These are phyloP conservation scores for Melanogaster broomeanus DNA, from an alignment of 768 basidiomycete species.

Conservation along the genomic window DNA sequence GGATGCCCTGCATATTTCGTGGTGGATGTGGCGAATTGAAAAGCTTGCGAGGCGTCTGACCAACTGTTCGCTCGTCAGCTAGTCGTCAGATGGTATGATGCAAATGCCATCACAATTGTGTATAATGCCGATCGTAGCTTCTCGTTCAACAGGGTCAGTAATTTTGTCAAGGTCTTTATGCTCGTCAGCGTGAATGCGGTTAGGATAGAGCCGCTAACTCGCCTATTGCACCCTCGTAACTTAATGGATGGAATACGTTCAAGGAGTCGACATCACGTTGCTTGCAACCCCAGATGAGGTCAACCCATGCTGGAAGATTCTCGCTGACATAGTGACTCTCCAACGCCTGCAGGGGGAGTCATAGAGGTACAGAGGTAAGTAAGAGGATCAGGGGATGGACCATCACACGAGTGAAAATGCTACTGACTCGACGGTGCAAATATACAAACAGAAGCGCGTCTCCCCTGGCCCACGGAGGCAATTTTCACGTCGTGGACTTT, in stretches of 20 bases:
- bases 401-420: neutral
- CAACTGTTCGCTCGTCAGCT: constrained; percentile 50
- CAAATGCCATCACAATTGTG: constrained; percentile 74
- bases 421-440: constrained; percentile 69
- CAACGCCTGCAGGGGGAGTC: constrained; percentile 73
- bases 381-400: neutral
- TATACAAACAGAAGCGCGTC: constrained; percentile 84
- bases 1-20: constrained; percentile 70
- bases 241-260: constrained; percentile 92
- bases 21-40: constrained; percentile 77
- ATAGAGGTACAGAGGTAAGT: neutral
- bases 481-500: constrained; percentile 83
- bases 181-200: neutral
- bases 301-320: constrained; percentile 87
- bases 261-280: constrained; percentile 75
- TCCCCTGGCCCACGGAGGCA: constrained; percentile 87
- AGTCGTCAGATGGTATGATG: neutral
- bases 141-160: constrained; percentile 81
- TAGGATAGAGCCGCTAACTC: constrained; percentile 5
- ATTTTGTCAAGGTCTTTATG: constrained; percentile 79
- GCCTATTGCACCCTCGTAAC: constrained; percentile 91
- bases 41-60: constrained; percentile 88
- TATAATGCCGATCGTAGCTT: constrained; percentile 93
- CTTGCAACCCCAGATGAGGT: constrained; percentile 88
- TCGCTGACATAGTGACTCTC: constrained; percentile 88